Percentiles rank a stretch among this genome's conserved stretches.
Evolutionary conservation across 1,284 basidiomycete species (phyloP).

Genomic region (Puccinia triticina): DNA sequence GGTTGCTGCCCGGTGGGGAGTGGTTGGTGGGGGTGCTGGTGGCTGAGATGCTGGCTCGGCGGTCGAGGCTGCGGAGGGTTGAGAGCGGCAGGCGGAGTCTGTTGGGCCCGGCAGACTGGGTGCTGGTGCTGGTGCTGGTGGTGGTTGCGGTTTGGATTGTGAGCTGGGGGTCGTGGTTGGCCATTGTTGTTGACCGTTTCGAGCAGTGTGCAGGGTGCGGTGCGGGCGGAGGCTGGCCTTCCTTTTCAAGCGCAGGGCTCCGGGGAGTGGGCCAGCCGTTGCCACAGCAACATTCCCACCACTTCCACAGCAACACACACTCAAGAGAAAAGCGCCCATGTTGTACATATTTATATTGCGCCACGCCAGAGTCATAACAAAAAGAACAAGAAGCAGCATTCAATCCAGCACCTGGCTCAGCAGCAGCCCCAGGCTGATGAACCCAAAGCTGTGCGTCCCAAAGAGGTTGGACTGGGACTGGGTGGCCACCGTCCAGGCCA

Average conservation of each 20-base stretch:
- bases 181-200: constrained; percentile 1
- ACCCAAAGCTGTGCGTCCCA: constrained; percentile 47
- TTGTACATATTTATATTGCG: too few species aligned
- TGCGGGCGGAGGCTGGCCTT: too few species aligned
- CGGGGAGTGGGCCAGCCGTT: too few species aligned
- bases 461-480: constrained; percentile 16
- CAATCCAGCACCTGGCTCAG: background rate
- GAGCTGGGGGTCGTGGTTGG: too few species aligned
- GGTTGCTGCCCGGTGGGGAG: background rate
- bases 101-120: background rate
- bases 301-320: too few species aligned
- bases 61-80: background rate
- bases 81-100: constrained; percentile 16
- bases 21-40: background rate
- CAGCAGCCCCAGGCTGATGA: constrained; percentile 29
- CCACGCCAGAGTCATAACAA: too few species aligned
- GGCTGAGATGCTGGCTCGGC: background rate
- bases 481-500: constrained; percentile 34
- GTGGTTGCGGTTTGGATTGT: constrained; percentile 1
- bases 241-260: too few species aligned
- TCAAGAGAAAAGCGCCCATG: too few species aligned
- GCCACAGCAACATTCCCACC: too few species aligned
- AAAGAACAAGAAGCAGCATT: too few species aligned
- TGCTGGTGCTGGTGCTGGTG: background rate
- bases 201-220: too few species aligned